Percentiles rank a stretch among this genome's conserved stretches.
Evolutionary conservation across 169 alveolate species (phyloP).

Genomic region (Plasmodium relictum): DNA sequence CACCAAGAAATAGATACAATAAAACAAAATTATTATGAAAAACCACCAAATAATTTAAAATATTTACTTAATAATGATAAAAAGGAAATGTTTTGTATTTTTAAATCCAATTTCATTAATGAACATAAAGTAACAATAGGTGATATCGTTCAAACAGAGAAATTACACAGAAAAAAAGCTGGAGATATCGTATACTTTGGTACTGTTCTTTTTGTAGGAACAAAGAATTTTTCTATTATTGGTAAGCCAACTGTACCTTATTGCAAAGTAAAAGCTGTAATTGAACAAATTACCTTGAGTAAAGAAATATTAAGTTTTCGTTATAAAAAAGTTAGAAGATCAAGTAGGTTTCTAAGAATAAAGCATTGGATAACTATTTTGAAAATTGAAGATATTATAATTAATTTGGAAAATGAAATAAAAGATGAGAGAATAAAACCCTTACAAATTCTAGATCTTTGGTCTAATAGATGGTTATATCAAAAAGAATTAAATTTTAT

Average conservation of each 20-base stretch:
- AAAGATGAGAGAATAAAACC: slow-evolving; percentile 80
- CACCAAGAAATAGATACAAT: slow-evolving; percentile 2
- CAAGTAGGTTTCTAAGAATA: slow-evolving; percentile 88
- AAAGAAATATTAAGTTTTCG: slow-evolving; percentile 90
- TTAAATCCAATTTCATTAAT: slow-evolving; percentile 82
- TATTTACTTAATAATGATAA: slow-evolving; percentile 47
- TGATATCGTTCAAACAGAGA: slow-evolving; percentile 91
- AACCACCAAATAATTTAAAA: slow-evolving; percentile 80
- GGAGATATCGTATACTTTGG: slow-evolving; percentile 89
- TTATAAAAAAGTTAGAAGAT: slow-evolving; percentile 87
- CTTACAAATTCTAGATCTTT: slow-evolving; percentile 86
- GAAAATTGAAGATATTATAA: slow-evolving; percentile 87
- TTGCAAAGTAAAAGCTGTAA: slow-evolving; percentile 89
- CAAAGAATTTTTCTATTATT: slow-evolving; percentile 89
- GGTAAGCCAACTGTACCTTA: slow-evolving; percentile 94
- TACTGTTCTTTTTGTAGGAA: slow-evolving; percentile 89
- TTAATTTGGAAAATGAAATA: slow-evolving; percentile 73
- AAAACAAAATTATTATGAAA: slow-evolving; percentile 78
- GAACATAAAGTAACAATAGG: slow-evolving; percentile 90
- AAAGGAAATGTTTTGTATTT: slow-evolving; percentile 81
- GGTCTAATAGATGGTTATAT: slow-evolving; percentile 92
- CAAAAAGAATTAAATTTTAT: slow-evolving; percentile 87
- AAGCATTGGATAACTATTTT: slow-evolving; percentile 91
- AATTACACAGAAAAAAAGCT: slow-evolving; percentile 86
- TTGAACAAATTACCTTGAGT: slow-evolving; percentile 91